Conservation (phyloP, 2,329 filamentous ascomycete genomes). For the Epichloe sp. region DNA sequence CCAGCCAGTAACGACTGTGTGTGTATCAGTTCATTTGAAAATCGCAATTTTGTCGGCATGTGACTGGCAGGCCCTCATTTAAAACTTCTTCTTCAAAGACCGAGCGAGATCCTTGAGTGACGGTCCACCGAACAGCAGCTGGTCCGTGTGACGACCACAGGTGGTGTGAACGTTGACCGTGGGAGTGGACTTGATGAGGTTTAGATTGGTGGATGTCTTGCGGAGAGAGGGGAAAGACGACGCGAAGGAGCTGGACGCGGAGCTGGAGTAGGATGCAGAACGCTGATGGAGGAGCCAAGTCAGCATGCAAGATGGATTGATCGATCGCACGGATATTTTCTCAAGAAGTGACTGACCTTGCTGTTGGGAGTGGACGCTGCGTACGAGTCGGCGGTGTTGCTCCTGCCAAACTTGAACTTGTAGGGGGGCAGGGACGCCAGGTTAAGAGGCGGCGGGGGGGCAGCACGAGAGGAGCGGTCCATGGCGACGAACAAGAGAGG, state of each 20-base stretch:
- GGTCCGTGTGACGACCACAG: slow-evolving; percentile 41
- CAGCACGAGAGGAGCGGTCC: slow-evolving; percentile 4
- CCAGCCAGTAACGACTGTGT: slow-evolving; percentile 15
- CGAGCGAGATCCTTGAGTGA: slow-evolving; percentile 31
- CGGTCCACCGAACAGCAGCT: slow-evolving; percentile 38
- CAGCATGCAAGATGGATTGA: slow-evolving; percentile 5
- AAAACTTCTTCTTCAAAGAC: slow-evolving; percentile 22
- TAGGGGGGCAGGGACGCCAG: slow-evolving; percentile 5
- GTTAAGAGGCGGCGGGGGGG: slow-evolving; percentile 7
- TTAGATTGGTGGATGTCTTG: slow-evolving; percentile 19
- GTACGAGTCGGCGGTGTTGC: slow-evolving; percentile 12
- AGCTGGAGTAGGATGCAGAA: slow-evolving; percentile 18
- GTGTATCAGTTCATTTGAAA: neutral
- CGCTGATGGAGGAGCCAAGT: slow-evolving; percentile 11
- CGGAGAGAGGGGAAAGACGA: slow-evolving; percentile 14
- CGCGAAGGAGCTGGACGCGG: slow-evolving; percentile 13
- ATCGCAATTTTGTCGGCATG: slow-evolving; percentile 4
- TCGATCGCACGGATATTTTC: too few relatives aligned
- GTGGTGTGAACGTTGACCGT: slow-evolving; percentile 39
- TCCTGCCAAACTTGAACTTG: slow-evolving; percentile 11
- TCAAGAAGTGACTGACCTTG: slow-evolving; percentile 11
- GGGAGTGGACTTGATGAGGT: slow-evolving; percentile 23
- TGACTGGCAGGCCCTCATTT: neutral
- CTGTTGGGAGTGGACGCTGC: slow-evolving; percentile 8
- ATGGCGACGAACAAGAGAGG: neutral